A percentile compares a stretch with the other conserved stretches of the same genome.
Conservation (phyloP, 192 early-diverging fungal species). For the Backusella tarrabulga region DNA sequence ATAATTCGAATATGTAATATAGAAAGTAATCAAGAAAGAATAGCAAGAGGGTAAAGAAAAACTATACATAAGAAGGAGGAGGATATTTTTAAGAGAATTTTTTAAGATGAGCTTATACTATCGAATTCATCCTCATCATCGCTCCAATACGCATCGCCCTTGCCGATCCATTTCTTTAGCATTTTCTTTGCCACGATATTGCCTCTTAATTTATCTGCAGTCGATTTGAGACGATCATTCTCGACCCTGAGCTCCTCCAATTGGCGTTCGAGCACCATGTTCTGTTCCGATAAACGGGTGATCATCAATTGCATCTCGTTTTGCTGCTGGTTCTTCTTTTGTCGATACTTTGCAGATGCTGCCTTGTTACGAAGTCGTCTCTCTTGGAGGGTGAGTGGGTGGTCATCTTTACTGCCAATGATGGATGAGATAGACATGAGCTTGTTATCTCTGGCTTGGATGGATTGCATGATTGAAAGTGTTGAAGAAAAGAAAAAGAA, state of each 20-base stretch:
- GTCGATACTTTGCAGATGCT: conserved; percentile 59
- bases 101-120: conserved; percentile 4
- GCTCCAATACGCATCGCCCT: neutral
- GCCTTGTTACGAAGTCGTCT: conserved; percentile 57
- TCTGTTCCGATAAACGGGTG: conserved; percentile 39
- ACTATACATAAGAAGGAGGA: neutral
- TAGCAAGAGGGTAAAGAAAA: neutral
- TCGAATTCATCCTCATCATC: conserved; percentile 16
- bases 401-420: conserved; percentile 7
- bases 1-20: too few relatives aligned
- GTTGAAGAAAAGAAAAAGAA: neutral
- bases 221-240: conserved; percentile 44
- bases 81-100: neutral
- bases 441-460: conserved; percentile 12
- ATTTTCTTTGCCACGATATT: conserved; percentile 58
- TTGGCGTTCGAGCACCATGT: conserved; percentile 44
- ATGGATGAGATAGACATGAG: conserved; percentile 28
- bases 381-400: conserved; percentile 46
- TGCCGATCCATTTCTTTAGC: conserved; percentile 45
- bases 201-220: conserved; percentile 47
- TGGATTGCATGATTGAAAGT: conserved; percentile 1
- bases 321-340: conserved; percentile 58
- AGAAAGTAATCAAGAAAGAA: too few relatives aligned
- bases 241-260: conserved; percentile 46
- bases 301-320: conserved; percentile 58